These are phyloP conservation scores for Coniosporium tulheliwenetii DNA, from an alignment of 2,329 filamentous ascomycete genomes.

Conservation along the genomic window DNA sequence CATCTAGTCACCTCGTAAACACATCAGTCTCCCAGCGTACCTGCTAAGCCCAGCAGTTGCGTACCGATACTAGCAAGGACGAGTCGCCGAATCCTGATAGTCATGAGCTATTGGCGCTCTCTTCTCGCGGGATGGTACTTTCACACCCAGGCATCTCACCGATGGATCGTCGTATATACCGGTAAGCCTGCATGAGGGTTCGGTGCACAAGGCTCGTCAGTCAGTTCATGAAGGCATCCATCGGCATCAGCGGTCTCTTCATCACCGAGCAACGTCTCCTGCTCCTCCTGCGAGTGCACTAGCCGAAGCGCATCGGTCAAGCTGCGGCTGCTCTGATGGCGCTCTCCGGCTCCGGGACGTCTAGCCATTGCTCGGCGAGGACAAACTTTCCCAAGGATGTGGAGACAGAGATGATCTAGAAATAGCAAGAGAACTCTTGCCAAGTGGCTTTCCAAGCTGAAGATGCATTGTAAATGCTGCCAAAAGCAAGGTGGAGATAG, in stretches of 20 bases:
- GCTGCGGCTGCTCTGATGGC: slow-evolving; percentile 12
- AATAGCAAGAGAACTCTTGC: too few species aligned
- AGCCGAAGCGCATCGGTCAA: slow-evolving; percentile 21
- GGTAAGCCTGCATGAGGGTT: slow-evolving; percentile 49
- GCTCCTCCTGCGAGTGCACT: slow-evolving; percentile 29
- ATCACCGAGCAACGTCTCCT: slow-evolving; percentile 29
- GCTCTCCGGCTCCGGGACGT: too few species aligned
- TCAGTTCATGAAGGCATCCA: slow-evolving; percentile 20
- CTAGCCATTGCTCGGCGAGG: too few species aligned
- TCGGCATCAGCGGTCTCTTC: slow-evolving; percentile 29
- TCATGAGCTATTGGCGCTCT: background rate
- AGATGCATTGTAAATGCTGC: too few species aligned
- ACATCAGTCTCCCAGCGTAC: too few species aligned
- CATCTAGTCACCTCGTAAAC: slow-evolving; percentile 24
- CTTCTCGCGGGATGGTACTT: slow-evolving; percentile 1
- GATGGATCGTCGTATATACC: slow-evolving; percentile 65
- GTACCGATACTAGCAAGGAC: slow-evolving; percentile 30
- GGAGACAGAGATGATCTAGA: too few species aligned
- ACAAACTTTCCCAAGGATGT: too few species aligned
- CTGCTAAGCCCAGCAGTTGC: slow-evolving; percentile 1
- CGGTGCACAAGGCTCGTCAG: slow-evolving; percentile 24
- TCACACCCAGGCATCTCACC: slow-evolving; percentile 17
- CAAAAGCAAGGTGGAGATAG: too few species aligned
- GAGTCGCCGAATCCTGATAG: slow-evolving; percentile 25
- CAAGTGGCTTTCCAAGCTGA: too few species aligned